Percentiles rank a stretch among this genome's conserved stretches.
phyloP scores from a whole-genome alignment of 345 rosid genomes.

The Aegle marmelos region DNA sequence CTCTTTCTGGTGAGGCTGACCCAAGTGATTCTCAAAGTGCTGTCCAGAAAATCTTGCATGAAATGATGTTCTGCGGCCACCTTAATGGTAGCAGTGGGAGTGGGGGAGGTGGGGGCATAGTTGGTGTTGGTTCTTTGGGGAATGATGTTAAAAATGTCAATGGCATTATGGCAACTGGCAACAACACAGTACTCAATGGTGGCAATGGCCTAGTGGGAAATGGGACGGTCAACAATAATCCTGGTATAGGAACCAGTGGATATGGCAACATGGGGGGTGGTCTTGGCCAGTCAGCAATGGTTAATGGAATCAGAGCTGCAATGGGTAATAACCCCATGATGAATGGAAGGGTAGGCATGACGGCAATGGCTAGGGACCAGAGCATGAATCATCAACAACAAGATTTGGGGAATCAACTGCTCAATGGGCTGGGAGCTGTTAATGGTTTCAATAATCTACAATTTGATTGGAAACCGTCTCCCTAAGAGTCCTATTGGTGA shows the following conservation, averaged over 20 bases:
- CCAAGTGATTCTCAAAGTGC: constrained; percentile 68
- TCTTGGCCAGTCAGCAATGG: constrained; percentile 51
- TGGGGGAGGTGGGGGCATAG: constrained; percentile 51
- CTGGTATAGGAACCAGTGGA: constrained; percentile 42
- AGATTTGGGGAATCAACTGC: constrained; percentile 77
- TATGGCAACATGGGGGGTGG: constrained; percentile 54
- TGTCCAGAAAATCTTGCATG: constrained; percentile 84
- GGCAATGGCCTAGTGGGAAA: constrained; percentile 54
- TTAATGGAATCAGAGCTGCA: constrained; percentile 64
- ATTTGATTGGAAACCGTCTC: constrained; percentile 78
- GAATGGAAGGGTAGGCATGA: constrained; percentile 71
- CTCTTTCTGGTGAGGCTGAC: constrained; percentile 55
- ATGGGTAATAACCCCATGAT: constrained; percentile 55
- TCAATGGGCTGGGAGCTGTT: constrained; percentile 68
- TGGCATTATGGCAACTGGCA: constrained; percentile 45
- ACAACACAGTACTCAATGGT: constrained; percentile 39
- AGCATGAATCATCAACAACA: constrained; percentile 65
- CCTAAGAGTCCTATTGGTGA: constrained; percentile 22
- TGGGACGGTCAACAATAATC: constrained; percentile 38
- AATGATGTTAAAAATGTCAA: constrained; percentile 54
- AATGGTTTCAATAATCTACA: constrained; percentile 73
- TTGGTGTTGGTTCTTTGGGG: constrained; percentile 51
- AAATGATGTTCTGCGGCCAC: constrained; percentile 68
- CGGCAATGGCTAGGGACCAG: constrained; percentile 55
- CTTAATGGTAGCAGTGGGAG: constrained; percentile 40